A percentile compares a stretch with the other conserved stretches of the same genome.
Conservation (phyloP, 164 flowering plant genomes). For the Sedum album region DNA sequence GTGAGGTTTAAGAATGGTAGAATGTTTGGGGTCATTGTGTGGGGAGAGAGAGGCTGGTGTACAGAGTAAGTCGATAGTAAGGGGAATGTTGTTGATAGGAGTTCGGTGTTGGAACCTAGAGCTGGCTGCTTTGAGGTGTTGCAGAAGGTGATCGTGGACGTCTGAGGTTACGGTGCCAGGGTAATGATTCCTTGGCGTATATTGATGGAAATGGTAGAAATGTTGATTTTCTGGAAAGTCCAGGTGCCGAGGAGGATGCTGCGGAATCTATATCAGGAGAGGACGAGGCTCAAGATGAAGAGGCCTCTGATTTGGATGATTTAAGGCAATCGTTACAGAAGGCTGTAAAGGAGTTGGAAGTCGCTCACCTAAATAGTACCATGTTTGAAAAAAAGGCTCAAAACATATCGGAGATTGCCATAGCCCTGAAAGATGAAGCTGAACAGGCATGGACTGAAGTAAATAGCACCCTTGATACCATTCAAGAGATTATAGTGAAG, state of each 20-base stretch:
- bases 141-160: constrained; percentile 15
- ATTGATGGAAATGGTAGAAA: no score
- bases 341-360: constrained; percentile 75
- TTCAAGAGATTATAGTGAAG: no score
- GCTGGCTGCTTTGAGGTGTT: constrained; percentile 13
- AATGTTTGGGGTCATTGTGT: constrained; percentile 18
- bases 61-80: constrained; percentile 13
- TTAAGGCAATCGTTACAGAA: constrained; percentile 58
- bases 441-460: constrained; percentile 60
- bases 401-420: constrained; percentile 82
- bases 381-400: no score
- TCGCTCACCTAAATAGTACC: constrained; percentile 63
- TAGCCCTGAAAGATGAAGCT: constrained; percentile 78
- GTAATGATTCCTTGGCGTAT: constrained; percentile 66
- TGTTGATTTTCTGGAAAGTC: no score
- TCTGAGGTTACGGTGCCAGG: constrained; percentile 30
- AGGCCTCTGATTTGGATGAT: constrained; percentile 45
- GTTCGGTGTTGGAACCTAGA: constrained; percentile 11
- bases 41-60: constrained; percentile 13
- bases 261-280: neutral
- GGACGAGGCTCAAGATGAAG: constrained; percentile 20
- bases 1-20: constrained; percentile 15
- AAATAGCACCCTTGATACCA: constrained; percentile 26
- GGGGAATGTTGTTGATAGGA: constrained; percentile 15
- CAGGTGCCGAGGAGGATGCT: no score